phyloP scores from a whole-genome alignment of 345 rosid species.

The Atalantia buxifolia region DNA sequence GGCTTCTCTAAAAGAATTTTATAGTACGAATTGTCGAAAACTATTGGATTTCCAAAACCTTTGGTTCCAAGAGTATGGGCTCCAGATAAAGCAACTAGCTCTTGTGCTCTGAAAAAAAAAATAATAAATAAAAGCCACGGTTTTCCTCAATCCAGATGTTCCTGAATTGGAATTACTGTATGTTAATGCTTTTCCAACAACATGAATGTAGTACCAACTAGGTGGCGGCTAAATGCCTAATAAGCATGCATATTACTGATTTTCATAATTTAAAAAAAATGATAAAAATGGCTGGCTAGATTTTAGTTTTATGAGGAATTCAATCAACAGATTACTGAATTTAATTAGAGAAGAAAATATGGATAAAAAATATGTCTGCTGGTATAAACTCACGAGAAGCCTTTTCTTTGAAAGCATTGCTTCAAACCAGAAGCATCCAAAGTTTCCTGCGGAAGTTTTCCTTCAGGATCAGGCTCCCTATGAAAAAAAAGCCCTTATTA shows the following conservation, averaged over 20 bases:
- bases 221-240: not conserved
- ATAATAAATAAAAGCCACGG: not conserved
- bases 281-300: not conserved
- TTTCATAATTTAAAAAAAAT: not conserved
- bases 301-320: not conserved
- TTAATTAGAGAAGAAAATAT: not conserved
- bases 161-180: not conserved
- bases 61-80: slow-evolving; percentile 91
- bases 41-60: slow-evolving; percentile 75
- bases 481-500: slow-evolving; percentile 9
- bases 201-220: not conserved
- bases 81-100: slow-evolving; percentile 83
- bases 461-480: slow-evolving; percentile 84
- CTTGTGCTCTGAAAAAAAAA: slow-evolving; percentile 50
- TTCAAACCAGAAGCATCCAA: slow-evolving; percentile 67
- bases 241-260: not conserved
- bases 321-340: not conserved
- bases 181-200: not conserved
- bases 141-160: not conserved
- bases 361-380: not conserved
- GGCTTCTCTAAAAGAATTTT: slow-evolving; percentile 83
- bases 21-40: slow-evolving; percentile 81
- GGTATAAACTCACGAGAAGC: slow-evolving; percentile 71
- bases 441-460: slow-evolving; percentile 74
- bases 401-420: slow-evolving; percentile 74